Evolutionary conservation across 768 basidiomycete species (phyloP).

Genomic region (Daedalea quercina): DNA sequence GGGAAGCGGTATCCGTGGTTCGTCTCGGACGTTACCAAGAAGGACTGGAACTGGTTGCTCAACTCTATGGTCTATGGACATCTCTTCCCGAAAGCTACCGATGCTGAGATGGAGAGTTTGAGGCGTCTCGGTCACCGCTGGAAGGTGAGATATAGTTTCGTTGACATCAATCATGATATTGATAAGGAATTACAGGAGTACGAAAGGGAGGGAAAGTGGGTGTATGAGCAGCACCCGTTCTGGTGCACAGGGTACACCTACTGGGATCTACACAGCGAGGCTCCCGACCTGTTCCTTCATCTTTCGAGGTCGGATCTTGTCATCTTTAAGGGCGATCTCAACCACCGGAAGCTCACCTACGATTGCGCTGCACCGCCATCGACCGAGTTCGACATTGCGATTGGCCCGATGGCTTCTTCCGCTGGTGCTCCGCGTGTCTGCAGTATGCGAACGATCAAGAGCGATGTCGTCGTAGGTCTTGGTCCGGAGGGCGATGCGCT

Average conservation of each 20-base stretch:
- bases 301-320: constrained; percentile 88
- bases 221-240: constrained; percentile 91
- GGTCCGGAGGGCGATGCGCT: constrained; percentile 59
- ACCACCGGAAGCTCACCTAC: constrained; percentile 87
- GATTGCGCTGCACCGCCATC: constrained; percentile 82
- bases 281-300: constrained; percentile 88
- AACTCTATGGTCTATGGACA: constrained; percentile 90
- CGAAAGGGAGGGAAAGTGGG: constrained; percentile 87
- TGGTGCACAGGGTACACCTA: constrained; percentile 97
- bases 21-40: constrained; percentile 86
- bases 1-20: constrained; percentile 96
- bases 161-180: neutral
- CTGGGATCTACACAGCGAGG: constrained; percentile 80
- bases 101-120: constrained; percentile 76
- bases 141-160: constrained; percentile 53
- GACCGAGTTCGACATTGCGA: constrained; percentile 85
- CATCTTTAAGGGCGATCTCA: constrained; percentile 91
- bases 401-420: constrained; percentile 86
- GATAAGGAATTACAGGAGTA: constrained; percentile 53
- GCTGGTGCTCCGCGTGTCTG: constrained; percentile 84
- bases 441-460: constrained; percentile 89
- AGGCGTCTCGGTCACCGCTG: constrained; percentile 76
- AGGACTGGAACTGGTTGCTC: constrained; percentile 91
- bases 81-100: constrained; percentile 79
- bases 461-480: constrained; percentile 88